Base-by-base conservation (phyloP, 768 basidiomycete genomes). In the Macrolepiota dolichaula region DNA sequence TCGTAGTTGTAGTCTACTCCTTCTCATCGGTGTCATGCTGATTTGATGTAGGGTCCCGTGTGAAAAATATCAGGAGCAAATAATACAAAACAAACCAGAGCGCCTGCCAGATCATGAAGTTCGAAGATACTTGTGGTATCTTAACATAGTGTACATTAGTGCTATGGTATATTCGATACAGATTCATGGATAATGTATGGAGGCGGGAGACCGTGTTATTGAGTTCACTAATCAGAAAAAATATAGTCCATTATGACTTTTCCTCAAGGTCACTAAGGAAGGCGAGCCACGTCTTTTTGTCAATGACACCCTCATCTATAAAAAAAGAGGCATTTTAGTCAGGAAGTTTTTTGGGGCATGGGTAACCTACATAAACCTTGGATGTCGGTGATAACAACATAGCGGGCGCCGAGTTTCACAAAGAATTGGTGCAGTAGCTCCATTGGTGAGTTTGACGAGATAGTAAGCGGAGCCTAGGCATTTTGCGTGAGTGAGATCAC, bases 341-440 rank as follows among this genome's bases (percentile, higher is more conserved):
- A 4, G 40, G 50, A 3, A 15, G 22, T 13, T 42, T 53, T 12
- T 22, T 13, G 13, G 19, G 25, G 36, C 15, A 36, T 4, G 54
- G 52, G 19, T 25, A 27, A 70, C 88, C 69, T 69, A 94, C 92
- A 98, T 49, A 86, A 74, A 5, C 96, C 96, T 55, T 93, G 86
- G 1, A 82, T 75, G 70, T 97, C 92, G 1, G 85, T 88, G 5
- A 97, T 85, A 27, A 98, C 79, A 22, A 98, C 85, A 68, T 96
- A 95, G 65, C 93, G 83, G 11, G 94, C 92, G 0, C 97, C 97
- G 19, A 98, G 84, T 72, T 98, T 98, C 61, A 87, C 88, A 68
- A 98, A 98, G 69, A 96, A 85, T 70, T 93, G 93, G 69, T 98
- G 96, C 0, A 98, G 81, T 52, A 98, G 83, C 72, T 97, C 93